These are phyloP conservation scores for Lunasporangiospora selenospora DNA, from an alignment of 192 early-diverging fungal species.

Conservation along the genomic window DNA sequence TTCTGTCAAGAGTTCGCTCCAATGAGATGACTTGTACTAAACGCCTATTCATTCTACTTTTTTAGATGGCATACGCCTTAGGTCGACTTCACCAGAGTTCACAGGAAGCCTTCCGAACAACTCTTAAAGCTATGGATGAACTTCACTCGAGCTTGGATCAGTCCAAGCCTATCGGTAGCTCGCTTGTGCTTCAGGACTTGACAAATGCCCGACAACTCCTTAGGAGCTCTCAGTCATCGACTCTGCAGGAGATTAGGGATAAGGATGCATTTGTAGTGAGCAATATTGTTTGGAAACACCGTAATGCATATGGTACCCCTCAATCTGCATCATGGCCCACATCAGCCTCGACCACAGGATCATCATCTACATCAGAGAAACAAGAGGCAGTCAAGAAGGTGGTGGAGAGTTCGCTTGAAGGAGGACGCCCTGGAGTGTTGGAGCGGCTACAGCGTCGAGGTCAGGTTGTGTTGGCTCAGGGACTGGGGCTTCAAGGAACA, in stretches of 20 bases:
- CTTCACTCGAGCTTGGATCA: slow-evolving; percentile 14
- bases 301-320: slow-evolving; percentile 24
- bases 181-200: slow-evolving; percentile 19
- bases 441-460: slow-evolving; percentile 38
- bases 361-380: no score
- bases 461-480: slow-evolving; percentile 32
- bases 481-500: slow-evolving; percentile 27
- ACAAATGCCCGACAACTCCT: slow-evolving; percentile 21
- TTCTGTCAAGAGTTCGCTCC: slow-evolving; percentile 10
- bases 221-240: slow-evolving; percentile 5
- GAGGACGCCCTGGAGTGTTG: slow-evolving; percentile 22
- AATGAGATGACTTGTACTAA: background rate
- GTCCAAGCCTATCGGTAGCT: slow-evolving; percentile 29
- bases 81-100: slow-evolving; percentile 41
- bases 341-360: no score
- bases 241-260: slow-evolving; percentile 28
- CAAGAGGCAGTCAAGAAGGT: no score
- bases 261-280: slow-evolving; percentile 43
- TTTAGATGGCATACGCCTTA: slow-evolving; percentile 39
- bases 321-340: no score
- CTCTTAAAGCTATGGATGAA: slow-evolving; percentile 25
- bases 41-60: background rate
- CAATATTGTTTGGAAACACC: slow-evolving; percentile 42
- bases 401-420: slow-evolving; percentile 11
- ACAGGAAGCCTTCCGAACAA: slow-evolving; percentile 33